Percentiles rank a stretch among this genome's conserved stretches.
Conservation (phyloP, 495 filamentous ascomycete genomes). For the Rostrohypoxylon terebratum region DNA sequence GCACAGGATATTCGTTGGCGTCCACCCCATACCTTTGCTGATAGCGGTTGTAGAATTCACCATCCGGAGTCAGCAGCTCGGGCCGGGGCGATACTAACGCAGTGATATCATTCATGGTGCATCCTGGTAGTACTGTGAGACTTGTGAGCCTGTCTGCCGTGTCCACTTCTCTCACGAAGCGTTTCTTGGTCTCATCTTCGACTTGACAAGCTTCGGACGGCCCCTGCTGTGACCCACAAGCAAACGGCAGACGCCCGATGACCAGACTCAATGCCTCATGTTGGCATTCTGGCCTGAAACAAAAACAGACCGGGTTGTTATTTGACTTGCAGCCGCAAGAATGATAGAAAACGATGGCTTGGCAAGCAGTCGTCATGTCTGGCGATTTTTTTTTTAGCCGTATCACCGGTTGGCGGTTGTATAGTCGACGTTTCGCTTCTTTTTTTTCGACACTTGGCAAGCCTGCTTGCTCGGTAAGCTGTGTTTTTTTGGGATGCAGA, state of each 20-base stretch:
- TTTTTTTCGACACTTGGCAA: conserved; percentile 19
- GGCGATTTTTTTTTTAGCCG: not conserved
- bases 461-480: conserved; percentile 35
- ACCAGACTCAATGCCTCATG: conserved; percentile 17
- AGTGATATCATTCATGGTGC: conserved; percentile 9
- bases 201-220: conserved; percentile 17
- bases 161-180: conserved; percentile 36
- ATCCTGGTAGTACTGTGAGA: conserved; percentile 19
- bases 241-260: conserved; percentile 29
- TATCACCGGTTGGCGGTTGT: not conserved
- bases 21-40: not conserved
- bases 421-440: conserved; percentile 9
- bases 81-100: conserved; percentile 4
- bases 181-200: conserved; percentile 16
- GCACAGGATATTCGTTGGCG: not conserved
- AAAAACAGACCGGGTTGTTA: conserved; percentile 4
- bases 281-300: not conserved
- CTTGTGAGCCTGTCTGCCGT: conserved; percentile 26
- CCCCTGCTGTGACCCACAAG: conserved; percentile 10
- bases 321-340: conserved; percentile 31
- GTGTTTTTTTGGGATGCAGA: not conserved
- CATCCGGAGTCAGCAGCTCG: not conserved
- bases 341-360: conserved; percentile 25
- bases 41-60: conserved; percentile 18
- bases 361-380: not conserved